Base-by-base conservation (phyloP, 2,329 filamentous ascomycete genomes). In the Teratosphaeria zuluensis region DNA sequence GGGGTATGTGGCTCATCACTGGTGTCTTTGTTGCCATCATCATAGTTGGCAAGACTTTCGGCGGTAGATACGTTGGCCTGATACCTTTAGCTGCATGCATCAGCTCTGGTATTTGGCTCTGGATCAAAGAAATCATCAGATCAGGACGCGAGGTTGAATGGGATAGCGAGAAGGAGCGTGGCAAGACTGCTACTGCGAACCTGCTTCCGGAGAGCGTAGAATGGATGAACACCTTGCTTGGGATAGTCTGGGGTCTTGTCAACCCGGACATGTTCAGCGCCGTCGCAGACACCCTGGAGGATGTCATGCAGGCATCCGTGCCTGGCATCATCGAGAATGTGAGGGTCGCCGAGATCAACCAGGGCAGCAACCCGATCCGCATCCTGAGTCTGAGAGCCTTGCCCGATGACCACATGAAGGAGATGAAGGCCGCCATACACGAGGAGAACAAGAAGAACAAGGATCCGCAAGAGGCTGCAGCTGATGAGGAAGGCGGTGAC, bases 281-380 rank as follows among this genome's bases (percentile, higher is more conserved):
- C 5, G 83, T 96, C 8, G 92, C 92, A n/a, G 94, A 97, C 70
- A 96, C 89, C 12, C 82, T 94, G 5, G 89, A 94, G 74, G 92
- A 97, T 71, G 89, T 97, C 64, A 97, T 97, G 92, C 91, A 95
- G 72, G 92, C 92, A 21, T 96, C 90, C 0, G 88, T 96, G 0
- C 94, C 94, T 0, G 85, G 88, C 1, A 78, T 97, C 46, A 91
- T 99, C 63, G 92, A 97, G 72, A 94, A 96, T 64, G 91, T 99
- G 53, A 88, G 92, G 64, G 90, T 97, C 24, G 91, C 92, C 60
- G 92, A 96, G 66, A 96, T 99, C 66, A 90, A 90, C 55, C 94
- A 97, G 73, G 94, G 94, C 31, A 90, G 81, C 73, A 96, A 96
- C 65, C 90, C 94, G 0, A 79, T 97, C 58, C 85, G 92, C 8